Evolutionary conservation across 73 alveolate genomes (phyloP), one percentile per base, ranked within the genome.

Genomic region (Paramecium tetraurelia): DNA sequence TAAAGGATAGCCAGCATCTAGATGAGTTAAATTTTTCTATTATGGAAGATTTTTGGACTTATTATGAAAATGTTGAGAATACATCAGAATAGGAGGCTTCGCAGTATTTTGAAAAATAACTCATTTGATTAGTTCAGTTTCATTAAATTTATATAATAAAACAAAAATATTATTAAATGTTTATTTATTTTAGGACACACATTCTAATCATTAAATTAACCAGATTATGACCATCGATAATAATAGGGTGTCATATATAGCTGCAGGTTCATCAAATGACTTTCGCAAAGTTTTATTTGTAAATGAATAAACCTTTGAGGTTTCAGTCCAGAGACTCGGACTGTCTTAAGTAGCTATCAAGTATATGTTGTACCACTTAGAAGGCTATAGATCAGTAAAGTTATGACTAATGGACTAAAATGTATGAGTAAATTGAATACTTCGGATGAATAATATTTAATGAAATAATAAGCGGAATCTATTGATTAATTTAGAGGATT

Each of bases 311-410:
- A 80, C 90, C 4, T 7, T 6, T 14, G 76, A 44, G 12, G 76
- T 43, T 80, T 80, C 72, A 44, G 90, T 63, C 90, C 90, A 80
- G 0, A 80, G 75, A 44, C 27, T 43, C 20, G 90, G 90, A 12
- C 36, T 24, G 22, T 80, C 90, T 14, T 31, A 18, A 80, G 90
- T 80, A 18, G 72, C 90, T n/a, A 80, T 80, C 3, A 80, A 24
- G 31, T 80, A 80, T 20, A 80, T 48, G 9, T 80, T 80, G 18
- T 80, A 80, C 90, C 90, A 80, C 18, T 46, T 80, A 44, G 76
- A 41, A n/a, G 70, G 29, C 7, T 22, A 38, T 27, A 80, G n/a
- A 46, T 80, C 57, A 6, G 90, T 80, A 12, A 80, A 80, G 48
- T 80, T 80, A 46, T 44, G 33, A 22, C 75, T 20, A 21, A 80